Evolutionary conservation across 2,329 filamentous ascomycete genomes (phyloP).

Genomic region (Hymenoscyphus fraxineus): DNA sequence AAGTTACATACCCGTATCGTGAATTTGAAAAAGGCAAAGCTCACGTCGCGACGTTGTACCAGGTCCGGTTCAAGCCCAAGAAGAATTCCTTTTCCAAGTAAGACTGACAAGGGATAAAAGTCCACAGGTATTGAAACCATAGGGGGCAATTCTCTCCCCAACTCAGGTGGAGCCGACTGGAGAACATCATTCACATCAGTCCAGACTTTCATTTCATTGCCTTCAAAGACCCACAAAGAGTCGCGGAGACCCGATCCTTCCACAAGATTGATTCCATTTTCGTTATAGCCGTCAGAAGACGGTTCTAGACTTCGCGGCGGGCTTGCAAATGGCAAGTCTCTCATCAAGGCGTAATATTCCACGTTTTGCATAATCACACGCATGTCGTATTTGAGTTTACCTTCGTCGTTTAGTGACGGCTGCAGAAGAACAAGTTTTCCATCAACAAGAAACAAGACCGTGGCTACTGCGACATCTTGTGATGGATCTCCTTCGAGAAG

Average conservation of each 20-base stretch:
- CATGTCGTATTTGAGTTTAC: conserved; percentile 96
- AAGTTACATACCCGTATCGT: conserved; percentile 69
- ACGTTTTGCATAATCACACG: conserved; percentile 92
- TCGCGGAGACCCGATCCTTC: conserved; percentile 56
- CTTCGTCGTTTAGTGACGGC: conserved; percentile 76
- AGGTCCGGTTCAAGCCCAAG: conserved; percentile 89
- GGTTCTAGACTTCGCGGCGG: conserved; percentile 16
- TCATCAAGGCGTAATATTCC: conserved; percentile 90
- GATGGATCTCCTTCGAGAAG: conserved; percentile 88
- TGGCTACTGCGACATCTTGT: conserved; percentile 89
- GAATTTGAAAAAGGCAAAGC: conserved; percentile 86
- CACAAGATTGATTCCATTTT: conserved; percentile 19
- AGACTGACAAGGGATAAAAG: conserved; percentile 86
- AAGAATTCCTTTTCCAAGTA: conserved; percentile 85
- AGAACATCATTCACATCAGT: conserved; percentile 82
- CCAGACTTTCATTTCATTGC: conserved; percentile 82
- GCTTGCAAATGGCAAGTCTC: conserved; percentile 62
- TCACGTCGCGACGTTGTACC: conserved; percentile 87
- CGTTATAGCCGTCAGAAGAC: conserved; percentile 13
- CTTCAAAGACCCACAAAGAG: conserved; percentile 94
- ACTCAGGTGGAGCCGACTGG: conserved; percentile 62
- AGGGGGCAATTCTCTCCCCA: conserved; percentile 65
- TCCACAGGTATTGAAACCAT: conserved; percentile 80
- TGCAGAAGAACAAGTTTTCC: conserved; percentile 92
- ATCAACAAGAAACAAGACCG: conserved; percentile 93